A percentile compares a stretch with the other conserved stretches of the same genome.
phyloP scores from a whole-genome alignment of 164 flowering plant genomes.

The Nymphaea thermarum region DNA sequence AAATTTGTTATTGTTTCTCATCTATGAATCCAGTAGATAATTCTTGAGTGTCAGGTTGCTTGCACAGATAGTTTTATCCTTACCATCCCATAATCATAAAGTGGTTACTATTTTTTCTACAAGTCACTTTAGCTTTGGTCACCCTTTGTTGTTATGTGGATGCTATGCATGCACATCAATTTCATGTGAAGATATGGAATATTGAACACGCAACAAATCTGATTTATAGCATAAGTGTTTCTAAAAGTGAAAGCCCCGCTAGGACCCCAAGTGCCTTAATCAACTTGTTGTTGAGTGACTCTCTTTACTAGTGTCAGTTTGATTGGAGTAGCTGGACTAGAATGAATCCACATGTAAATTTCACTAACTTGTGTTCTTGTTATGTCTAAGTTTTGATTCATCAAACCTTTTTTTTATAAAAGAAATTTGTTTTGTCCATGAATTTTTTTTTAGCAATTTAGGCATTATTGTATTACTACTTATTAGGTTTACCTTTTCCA shows the following conservation, averaged over 20 bases:
- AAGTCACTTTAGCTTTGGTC: constrained; percentile 37
- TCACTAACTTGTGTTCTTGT: no score
- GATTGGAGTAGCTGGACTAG: no score
- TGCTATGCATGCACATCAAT: constrained; percentile 13
- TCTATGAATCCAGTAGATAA: background rate
- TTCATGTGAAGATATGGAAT: background rate
- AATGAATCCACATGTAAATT: no score
- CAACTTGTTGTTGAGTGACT: background rate
- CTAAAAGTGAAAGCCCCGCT: background rate
- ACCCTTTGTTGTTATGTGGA: constrained; percentile 53
- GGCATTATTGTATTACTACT: background rate
- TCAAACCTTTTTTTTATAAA: background rate
- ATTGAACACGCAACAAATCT: background rate
- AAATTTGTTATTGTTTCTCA: background rate
- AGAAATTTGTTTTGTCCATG: constrained; percentile 6
- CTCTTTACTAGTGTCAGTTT: background rate
- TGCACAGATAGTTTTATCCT: constrained; percentile 35
- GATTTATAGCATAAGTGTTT: no score
- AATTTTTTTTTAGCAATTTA: background rate
- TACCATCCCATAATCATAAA: constrained; percentile 21
- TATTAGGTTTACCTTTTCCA: constrained; percentile 18
- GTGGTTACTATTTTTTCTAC: constrained; percentile 42
- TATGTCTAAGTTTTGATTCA: no score
- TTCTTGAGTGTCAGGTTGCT: constrained; percentile 1
- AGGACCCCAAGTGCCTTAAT: background rate